phyloP scores from a whole-genome alignment of 2,329 filamentous ascomycete species.

The Rutstroemia sp. region DNA sequence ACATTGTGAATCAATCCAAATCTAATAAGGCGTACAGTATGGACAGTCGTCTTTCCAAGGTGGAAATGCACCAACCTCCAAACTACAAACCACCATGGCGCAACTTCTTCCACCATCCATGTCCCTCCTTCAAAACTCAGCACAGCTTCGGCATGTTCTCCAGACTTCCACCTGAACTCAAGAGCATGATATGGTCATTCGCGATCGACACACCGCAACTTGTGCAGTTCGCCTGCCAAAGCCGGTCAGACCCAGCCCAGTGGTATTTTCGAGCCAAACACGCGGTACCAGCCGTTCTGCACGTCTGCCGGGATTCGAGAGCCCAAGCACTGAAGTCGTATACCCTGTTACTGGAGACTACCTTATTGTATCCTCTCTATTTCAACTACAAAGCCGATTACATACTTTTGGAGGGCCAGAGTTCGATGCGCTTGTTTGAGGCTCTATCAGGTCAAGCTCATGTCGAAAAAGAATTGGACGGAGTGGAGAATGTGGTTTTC shows the following conservation, averaged over 20 bases:
- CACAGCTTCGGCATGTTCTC: background rate
- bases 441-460: background rate
- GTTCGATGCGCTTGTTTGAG: background rate
- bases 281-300: background rate
- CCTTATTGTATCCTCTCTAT: background rate
- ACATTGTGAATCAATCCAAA: too few relatives aligned
- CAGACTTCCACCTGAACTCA: background rate
- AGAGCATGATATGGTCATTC: background rate
- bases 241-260: background rate
- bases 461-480: background rate
- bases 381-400: constrained; percentile 3
- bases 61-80: too few relatives aligned
- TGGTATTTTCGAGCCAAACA: background rate
- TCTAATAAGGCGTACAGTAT: too few relatives aligned
- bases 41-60: too few relatives aligned
- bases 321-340: constrained; percentile 1
- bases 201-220: background rate
- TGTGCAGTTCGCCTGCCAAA: background rate
- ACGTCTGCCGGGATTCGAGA: background rate
- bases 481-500: background rate
- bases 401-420: background rate
- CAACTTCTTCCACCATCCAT: too few relatives aligned
- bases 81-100: too few relatives aligned
- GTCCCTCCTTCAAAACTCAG: background rate
- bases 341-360: background rate